A percentile compares a stretch with the other conserved stretches of the same genome.
phyloP scores from a whole-genome alignment of 257 asterid genomes.

The Striga asiatica region DNA sequence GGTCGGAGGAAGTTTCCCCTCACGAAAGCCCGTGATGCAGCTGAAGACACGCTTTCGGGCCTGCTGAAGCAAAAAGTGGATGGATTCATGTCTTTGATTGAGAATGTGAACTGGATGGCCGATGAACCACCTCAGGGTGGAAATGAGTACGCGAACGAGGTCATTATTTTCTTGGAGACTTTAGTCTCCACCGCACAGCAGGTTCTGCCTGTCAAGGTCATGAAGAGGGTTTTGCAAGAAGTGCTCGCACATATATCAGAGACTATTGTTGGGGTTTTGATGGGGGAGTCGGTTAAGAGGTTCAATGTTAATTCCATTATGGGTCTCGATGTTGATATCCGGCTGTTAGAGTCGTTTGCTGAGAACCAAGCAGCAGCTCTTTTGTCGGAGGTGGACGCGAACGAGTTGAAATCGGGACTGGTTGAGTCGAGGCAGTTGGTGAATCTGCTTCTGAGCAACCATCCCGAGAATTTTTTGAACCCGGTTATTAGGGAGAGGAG shows the following conservation, averaged over 20 bases:
- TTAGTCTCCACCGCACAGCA: slow-evolving; percentile 88
- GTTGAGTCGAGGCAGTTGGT: slow-evolving; percentile 85
- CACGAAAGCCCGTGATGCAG: slow-evolving; percentile 75
- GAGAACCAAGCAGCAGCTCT: slow-evolving; percentile 67
- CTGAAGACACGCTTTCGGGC: slow-evolving; percentile 75
- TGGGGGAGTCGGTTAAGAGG: slow-evolving; percentile 76
- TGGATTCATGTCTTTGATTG: slow-evolving; percentile 75
- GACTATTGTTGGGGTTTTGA: slow-evolving; percentile 62
- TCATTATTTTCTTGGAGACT: slow-evolving; percentile 80
- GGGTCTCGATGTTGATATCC: slow-evolving; percentile 76
- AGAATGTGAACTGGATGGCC: slow-evolving; percentile 86
- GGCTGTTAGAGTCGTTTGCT: slow-evolving; percentile 82
- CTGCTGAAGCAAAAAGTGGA: slow-evolving; percentile 90
- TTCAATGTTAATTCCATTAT: slow-evolving; percentile 58
- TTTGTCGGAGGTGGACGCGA: slow-evolving; percentile 49
- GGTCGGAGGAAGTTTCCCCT: slow-evolving; percentile 75
- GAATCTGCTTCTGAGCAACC: slow-evolving; percentile 79
- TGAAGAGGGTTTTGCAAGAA: slow-evolving; percentile 71
- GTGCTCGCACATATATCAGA: slow-evolving; percentile 89
- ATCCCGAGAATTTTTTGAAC: slow-evolving; percentile 86
- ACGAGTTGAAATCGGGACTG: slow-evolving; percentile 57
- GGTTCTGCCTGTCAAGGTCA: slow-evolving; percentile 74
- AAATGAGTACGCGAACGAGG: slow-evolving; percentile 84
- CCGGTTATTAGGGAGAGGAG: slow-evolving; percentile 92
- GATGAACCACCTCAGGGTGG: slow-evolving; percentile 77